These are phyloP conservation scores for Ophiostoma triangulosporum DNA, from an alignment of 2,329 filamentous ascomycete species.

Conservation along the genomic window DNA sequence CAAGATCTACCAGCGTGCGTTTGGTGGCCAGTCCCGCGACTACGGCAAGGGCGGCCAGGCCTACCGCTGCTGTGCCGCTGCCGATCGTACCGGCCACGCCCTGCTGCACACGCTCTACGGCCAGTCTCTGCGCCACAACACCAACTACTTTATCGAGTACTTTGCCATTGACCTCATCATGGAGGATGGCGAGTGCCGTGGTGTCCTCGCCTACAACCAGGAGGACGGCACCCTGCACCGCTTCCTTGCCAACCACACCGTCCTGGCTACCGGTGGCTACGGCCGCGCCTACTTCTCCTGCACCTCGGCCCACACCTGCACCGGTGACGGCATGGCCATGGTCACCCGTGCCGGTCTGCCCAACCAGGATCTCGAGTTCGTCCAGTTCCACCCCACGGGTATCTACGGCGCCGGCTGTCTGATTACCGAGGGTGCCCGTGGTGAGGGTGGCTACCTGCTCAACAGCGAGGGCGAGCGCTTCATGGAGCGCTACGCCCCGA, in stretches of 20 bases:
- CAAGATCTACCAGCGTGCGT: conserved; percentile 96
- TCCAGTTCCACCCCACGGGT: conserved; percentile 98
- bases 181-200: conserved; percentile 93
- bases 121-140: conserved; percentile 92
- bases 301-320: conserved; percentile 96
- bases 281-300: conserved; percentile 97
- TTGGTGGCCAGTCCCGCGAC: conserved; percentile 92
- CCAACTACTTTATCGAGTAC: conserved; percentile 99
- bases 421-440: conserved; percentile 95
- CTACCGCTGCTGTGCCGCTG: conserved; percentile 91
- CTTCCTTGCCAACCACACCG: conserved; percentile 93
- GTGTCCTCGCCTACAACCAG: conserved; percentile 95
- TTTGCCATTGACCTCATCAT: conserved; percentile 95
- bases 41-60: conserved; percentile 95
- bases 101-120: conserved; percentile 97
- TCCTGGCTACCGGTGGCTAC: conserved; percentile 92
- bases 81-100: conserved; percentile 92
- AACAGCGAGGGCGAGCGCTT: conserved; percentile 98
- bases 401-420: conserved; percentile 97
- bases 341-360: conserved; percentile 93
- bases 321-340: conserved; percentile 99
- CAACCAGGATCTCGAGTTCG: conserved; percentile 98
- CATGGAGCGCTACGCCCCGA: conserved; percentile 97
- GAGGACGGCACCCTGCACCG: conserved; percentile 96
- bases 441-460: conserved; percentile 93